Conservation (phyloP, 2,329 filamentous ascomycete genomes). For the Neocatenulostroma microsporum region DNA sequence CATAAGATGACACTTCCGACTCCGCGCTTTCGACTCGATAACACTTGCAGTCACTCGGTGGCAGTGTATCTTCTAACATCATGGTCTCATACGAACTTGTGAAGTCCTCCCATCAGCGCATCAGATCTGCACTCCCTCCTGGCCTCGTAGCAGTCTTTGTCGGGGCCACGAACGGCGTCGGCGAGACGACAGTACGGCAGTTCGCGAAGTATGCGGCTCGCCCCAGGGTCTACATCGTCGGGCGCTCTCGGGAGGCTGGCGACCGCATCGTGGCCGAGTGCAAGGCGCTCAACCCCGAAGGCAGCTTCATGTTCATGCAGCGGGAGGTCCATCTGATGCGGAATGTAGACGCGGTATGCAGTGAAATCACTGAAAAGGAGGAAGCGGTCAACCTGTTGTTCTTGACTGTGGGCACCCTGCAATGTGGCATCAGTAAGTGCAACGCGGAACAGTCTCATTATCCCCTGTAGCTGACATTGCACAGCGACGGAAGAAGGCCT, state of each 20-base stretch:
- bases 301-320: conserved; percentile 39
- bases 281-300: conserved; percentile 38
- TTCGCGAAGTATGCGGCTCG: conserved; percentile 36
- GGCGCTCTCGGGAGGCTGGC: conserved; percentile 37
- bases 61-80: no score
- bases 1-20: no score
- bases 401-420: conserved; percentile 39
- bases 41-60: no score
- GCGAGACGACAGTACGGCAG: conserved; percentile 40
- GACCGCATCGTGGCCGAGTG: conserved; percentile 39
- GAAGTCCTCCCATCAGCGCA: no score
- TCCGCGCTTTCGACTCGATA: no score
- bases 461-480: conserved; percentile 18
- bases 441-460: neutral
- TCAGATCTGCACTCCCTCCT: no score
- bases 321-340: conserved; percentile 40
- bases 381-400: conserved; percentile 46
- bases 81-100: no score
- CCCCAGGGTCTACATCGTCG: conserved; percentile 43
- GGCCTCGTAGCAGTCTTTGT: conserved; percentile 45
- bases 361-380: conserved; percentile 43
- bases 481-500: conserved; percentile 25
- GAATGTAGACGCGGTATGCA: conserved; percentile 45
- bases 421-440: conserved; percentile 10
- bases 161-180: conserved; percentile 46